Percentiles rank a stretch among this genome's conserved stretches.
Evolutionary conservation across 441 rosid species (phyloP).

Genomic region (Dalechampia spathulata): DNA sequence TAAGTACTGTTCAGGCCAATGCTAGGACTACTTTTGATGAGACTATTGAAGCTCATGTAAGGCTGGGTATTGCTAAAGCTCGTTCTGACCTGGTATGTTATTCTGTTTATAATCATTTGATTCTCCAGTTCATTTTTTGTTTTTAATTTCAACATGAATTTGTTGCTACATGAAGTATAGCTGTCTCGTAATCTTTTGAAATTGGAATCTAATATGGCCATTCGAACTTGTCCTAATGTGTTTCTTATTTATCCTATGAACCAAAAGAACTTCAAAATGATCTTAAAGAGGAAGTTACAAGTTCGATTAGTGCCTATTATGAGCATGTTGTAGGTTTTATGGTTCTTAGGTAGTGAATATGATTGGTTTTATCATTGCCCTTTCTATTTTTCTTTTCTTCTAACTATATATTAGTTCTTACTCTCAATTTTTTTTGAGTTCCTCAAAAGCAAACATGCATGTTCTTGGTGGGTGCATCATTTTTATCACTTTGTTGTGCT

Average conservation of each 20-base stretch:
- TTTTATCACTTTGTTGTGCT: not conserved
- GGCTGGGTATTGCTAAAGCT: constrained; percentile 63
- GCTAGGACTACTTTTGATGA: constrained; percentile 72
- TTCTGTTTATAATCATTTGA: not conserved
- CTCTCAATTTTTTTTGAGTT: not conserved
- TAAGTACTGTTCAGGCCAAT: constrained; percentile 41
- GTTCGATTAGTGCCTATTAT: not conserved
- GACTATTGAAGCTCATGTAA: constrained; percentile 89
- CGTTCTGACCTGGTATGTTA: constrained; percentile 72
- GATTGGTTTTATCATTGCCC: not conserved
- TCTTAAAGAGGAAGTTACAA: too few species aligned
- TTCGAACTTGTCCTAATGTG: too few species aligned
- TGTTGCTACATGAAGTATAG: too few species aligned
- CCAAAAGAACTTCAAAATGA: too few species aligned
- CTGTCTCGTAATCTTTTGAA: too few species aligned
- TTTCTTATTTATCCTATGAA: not conserved
- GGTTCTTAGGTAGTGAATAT: not conserved
- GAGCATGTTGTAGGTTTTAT: not conserved
- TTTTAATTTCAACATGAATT: not conserved
- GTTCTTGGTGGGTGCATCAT: not conserved
- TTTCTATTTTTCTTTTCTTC: not conserved
- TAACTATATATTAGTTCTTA: not conserved
- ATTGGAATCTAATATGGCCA: too few species aligned
- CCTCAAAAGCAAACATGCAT: not conserved
- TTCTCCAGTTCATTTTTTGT: not conserved